Percentiles rank a stretch among this genome's conserved stretches.
Conservation (phyloP, 495 filamentous ascomycete genomes). For the Podospora comata region DNA sequence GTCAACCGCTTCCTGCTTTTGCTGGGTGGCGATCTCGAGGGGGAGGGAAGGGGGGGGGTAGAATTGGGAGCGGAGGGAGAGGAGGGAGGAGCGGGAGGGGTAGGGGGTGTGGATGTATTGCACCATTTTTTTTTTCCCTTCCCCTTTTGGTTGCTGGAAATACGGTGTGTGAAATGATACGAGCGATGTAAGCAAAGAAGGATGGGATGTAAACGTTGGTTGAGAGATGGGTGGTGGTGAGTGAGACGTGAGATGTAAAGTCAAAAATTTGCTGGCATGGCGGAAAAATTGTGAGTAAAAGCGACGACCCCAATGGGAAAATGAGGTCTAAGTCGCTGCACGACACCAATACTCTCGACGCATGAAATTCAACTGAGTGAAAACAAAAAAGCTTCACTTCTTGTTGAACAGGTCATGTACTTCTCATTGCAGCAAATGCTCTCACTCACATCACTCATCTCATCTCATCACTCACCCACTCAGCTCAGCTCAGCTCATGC, state of each 20-base stretch:
- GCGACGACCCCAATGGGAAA: neutral
- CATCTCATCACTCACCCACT: neutral
- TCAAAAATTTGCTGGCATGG: neutral
- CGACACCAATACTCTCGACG: neutral
- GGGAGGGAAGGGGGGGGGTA: conserved; percentile 44
- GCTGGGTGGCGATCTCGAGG: neutral
- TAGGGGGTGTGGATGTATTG: conserved; percentile 78
- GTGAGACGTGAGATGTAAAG: neutral
- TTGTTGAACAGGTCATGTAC: too few relatives aligned
- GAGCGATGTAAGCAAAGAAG: neutral
- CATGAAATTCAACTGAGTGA: neutral
- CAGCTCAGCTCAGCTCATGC: neutral
- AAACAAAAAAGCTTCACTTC: too few relatives aligned
- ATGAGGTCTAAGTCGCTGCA: neutral
- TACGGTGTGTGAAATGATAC: neutral
- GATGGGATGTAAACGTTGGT: neutral
- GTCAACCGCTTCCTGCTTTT: conserved; percentile 41
- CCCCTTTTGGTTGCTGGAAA: neutral
- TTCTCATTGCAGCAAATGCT: too few relatives aligned
- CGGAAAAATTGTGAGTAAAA: neutral
- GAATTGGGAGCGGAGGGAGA: conserved; percentile 63
- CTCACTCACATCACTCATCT: neutral
- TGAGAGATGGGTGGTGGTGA: neutral
- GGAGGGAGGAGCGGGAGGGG: conserved; percentile 63
- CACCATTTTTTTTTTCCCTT: conserved; percentile 48